Base-by-base conservation (phyloP, 306 rosid genomes). In the Citrullus colocynthis region DNA sequence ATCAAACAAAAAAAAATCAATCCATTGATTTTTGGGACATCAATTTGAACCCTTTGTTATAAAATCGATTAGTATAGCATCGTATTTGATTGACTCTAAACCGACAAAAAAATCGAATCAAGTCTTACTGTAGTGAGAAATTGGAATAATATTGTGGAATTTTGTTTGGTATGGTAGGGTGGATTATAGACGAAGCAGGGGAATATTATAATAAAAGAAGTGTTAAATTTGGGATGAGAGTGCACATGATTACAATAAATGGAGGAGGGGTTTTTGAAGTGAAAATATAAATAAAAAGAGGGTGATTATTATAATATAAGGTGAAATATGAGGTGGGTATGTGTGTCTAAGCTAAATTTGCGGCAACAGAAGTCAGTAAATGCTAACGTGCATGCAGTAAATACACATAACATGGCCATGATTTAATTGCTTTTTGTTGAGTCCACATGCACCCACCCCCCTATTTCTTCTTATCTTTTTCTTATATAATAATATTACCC, bases 231-330 rank as follows among this genome's bases (percentile, higher is more conserved):
- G 30, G 61, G 28, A 56, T 56, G 9, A 78, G 78, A 81, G 36
- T 10, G 84, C 90, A 79, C 84, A 82, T 82, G 89, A 85, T 77
- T 69, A 81, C 48, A 86, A 82, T 89, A 81, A 87, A 84, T 80
- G 87, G 13, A 77, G 10, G 30, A 44, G 7, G 63, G 14, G 6
- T 4, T 32, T 62, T 62, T 62, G 41, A 62, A 62, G 42, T 62
- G 20, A 21, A 3, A 57, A 18, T 54, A 16, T 5, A 51, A 51
- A 13, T 1, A 51, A 54, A 18, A 54, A 6, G 59, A 5, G 20
- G 55, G 55, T 12, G 48, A 18, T 62, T 39, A 64, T 58, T 58
- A 21, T 3, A 80, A 79, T 86, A 79, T 79, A 84, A 79, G 78
- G 3, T 79, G 85, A 83, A 79, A 21, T 39, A 45, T 0, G 42